Conservation (phyloP, 2,329 filamentous ascomycete genomes). For the Calonectria pseudoreteaudii region DNA sequence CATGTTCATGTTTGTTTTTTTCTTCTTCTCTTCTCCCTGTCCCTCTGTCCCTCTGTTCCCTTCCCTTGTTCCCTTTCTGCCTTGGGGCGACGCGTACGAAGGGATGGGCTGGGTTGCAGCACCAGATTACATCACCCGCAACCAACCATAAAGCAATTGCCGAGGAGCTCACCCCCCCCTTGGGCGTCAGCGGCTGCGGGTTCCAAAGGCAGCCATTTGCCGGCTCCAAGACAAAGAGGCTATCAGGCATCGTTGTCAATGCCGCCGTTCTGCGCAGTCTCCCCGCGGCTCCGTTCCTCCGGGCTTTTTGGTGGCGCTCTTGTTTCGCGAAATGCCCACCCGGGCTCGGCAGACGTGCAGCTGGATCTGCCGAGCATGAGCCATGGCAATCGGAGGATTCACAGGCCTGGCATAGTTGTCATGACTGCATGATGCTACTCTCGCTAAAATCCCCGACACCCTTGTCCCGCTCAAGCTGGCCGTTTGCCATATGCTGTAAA, state of each 20-base stretch:
- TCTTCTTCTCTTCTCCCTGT: too few species aligned
- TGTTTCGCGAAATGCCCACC: neutral
- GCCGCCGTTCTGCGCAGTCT: neutral
- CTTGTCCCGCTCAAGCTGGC: neutral
- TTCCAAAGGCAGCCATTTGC: neutral
- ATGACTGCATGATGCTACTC: constrained; percentile 7
- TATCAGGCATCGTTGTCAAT: constrained; percentile 14
- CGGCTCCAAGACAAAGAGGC: neutral
- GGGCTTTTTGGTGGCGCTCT: constrained; percentile 8
- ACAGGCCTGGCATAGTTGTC: neutral
- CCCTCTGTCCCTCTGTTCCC: neutral
- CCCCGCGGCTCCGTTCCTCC: constrained; percentile 14
- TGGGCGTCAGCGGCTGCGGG: constrained; percentile 15
- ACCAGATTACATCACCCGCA: constrained; percentile 14
- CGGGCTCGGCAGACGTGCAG: constrained; percentile 11
- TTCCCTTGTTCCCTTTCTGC: neutral
- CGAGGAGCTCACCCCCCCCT: constrained; percentile 14
- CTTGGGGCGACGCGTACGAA: neutral
- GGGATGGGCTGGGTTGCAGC: constrained; percentile 10
- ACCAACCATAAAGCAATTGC: constrained; percentile 11
- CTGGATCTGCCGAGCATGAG: constrained; percentile 11
- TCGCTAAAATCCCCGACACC: constrained; percentile 4
- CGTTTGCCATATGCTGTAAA: constrained; percentile 4
- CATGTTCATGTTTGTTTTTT: constrained; percentile 23
- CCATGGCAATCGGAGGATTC: neutral